Base-by-base conservation (phyloP, 495 filamentous ascomycete genomes). In the Schizothecium vesticola region DNA sequence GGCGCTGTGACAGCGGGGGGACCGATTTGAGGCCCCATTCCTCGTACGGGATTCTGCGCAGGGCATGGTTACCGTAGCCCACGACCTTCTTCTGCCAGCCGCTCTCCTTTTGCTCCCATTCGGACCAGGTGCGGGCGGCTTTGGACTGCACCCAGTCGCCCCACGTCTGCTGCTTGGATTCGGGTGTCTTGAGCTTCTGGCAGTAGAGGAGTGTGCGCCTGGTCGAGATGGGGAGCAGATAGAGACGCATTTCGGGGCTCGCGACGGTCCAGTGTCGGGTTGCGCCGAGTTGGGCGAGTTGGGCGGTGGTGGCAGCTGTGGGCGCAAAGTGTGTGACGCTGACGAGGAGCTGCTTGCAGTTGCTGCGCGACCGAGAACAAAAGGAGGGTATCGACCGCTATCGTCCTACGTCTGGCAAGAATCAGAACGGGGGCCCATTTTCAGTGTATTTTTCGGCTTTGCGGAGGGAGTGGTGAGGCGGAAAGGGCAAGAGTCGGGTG, bases 11-110 rank as follows among this genome's bases (percentile, higher is more conserved):
- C 65, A 97, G 81, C 33, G 95, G 91, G 3, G 95, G 95, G 51
- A 99, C 90, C 64, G 92, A 94, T 80, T 98, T 98, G 60, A 99
- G 81, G 0, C 92, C 94, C 87, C 95, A 99, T 90, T 99, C 95
- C 80, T 97, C 92, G 77, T 90, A 97, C 2, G 94, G 92, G 71
- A 99, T 94, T 56, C 92, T 86, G 73, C 90, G 90, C 63, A 98
- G 85, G 11, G 91, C 85, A 28, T 86, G 83, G 81, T 98, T 97
- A 28, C 96, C 95, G 77, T 94, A 95, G 63, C 83, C 83, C 23
- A 94, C 94, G 29, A 97, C 82, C 67, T 85, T 86, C 70, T 91
- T 92, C 80, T 97, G 91, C 95, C 94, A 98, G 33, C 90, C 89
- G 61, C 82, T 83, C 4, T 95, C 89, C 67, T 89, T 87, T 73